Evolutionary conservation across 257 asterid genomes (phyloP).

Genomic region (Ehretia macrophylla): DNA sequence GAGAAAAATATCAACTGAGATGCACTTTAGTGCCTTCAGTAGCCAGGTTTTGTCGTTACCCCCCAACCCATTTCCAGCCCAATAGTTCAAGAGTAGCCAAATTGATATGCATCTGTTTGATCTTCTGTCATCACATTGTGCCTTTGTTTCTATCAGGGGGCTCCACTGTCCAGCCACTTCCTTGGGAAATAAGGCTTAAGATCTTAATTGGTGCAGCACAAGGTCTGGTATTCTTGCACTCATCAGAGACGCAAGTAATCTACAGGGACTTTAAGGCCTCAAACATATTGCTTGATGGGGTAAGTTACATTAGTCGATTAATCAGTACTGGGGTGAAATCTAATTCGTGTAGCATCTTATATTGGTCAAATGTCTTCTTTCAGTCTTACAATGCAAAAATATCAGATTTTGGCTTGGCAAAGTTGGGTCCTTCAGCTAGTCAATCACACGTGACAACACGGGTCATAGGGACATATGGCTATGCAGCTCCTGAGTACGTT

Average conservation of each 20-base stretch:
- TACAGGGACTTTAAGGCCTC: slow-evolving; percentile 84
- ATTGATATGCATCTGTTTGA: too few species aligned
- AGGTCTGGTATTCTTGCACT: slow-evolving; percentile 67
- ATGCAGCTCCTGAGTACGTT: slow-evolving; percentile 77
- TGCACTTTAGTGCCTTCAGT: slow-evolving; percentile 3
- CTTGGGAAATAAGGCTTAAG: slow-evolving; percentile 67
- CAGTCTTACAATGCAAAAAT: slow-evolving; percentile 66
- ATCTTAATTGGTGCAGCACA: slow-evolving; percentile 63
- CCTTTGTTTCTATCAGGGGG: slow-evolving; percentile 41
- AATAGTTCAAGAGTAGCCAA: too few species aligned
- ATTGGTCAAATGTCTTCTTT: slow-evolving; percentile 2
- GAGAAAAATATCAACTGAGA: too few species aligned
- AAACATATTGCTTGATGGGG: slow-evolving; percentile 74
- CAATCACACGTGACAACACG: slow-evolving; percentile 63
- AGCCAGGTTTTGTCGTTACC: neutral
- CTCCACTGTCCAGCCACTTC: slow-evolving; percentile 64
- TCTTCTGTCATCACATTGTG: neutral
- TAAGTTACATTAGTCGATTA: slow-evolving; percentile 16
- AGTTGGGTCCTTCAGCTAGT: slow-evolving; percentile 63
- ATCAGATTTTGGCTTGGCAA: slow-evolving; percentile 72
- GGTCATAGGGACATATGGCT: slow-evolving; percentile 75
- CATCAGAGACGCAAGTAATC: slow-evolving; percentile 52
- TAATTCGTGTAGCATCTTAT: too few species aligned
- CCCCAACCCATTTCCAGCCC: neutral
- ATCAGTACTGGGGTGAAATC: neutral